Evolutionary conservation across 768 basidiomycete species (phyloP), one percentile per base, ranked within the genome.

Genomic region (Tricholoma hemisulphureum): DNA sequence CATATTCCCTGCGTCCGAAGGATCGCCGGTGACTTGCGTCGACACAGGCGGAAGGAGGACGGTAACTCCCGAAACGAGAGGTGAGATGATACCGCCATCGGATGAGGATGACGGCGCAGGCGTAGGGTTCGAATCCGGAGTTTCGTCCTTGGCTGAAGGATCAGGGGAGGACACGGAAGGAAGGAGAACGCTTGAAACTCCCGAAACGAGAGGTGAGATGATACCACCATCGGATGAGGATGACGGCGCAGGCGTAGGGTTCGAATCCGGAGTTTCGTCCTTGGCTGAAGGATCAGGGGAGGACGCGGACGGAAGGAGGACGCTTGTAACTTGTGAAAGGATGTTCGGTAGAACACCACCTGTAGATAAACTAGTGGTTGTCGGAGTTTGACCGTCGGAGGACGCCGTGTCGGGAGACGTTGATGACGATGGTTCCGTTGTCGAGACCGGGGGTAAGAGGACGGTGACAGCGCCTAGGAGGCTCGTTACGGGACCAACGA

Each of bases 101-200:
- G 50, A 60, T 18, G 21, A n/a, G 49, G 55, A 20, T 32, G 34
- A 13, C 46, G 43, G 48, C 43, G 20, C 29, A 46, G 51, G 13
- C 7, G 46, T 18, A 9, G 55, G 34, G 16, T 10, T 14, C 13
- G 1, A 14, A 34, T 10, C 16, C 1, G 34, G 5, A 34, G 9
- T 11, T 34, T 4, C 34, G 11, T 14, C 34, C 11, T 10, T 34
- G 34, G 4, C 11, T 34, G 29, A 21, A 23, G 3, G 48, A 13
- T 35, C 16, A 23, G 14, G 23, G 6, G n/a, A 2, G 48, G 46
- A 9, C 3, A 56, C 35, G 26, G 60, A 39, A 20, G 53, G 26
- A 2, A 65, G 13, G 18, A 58, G 29, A n/a, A n/a, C n/a, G 41
- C 56, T 63, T 0, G 58, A 57, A 4, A 60, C 16, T 23, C 55